Evolutionary conservation across 805 yeast genomes (phyloP).

Genomic region (Yamadazyma sp.): DNA sequence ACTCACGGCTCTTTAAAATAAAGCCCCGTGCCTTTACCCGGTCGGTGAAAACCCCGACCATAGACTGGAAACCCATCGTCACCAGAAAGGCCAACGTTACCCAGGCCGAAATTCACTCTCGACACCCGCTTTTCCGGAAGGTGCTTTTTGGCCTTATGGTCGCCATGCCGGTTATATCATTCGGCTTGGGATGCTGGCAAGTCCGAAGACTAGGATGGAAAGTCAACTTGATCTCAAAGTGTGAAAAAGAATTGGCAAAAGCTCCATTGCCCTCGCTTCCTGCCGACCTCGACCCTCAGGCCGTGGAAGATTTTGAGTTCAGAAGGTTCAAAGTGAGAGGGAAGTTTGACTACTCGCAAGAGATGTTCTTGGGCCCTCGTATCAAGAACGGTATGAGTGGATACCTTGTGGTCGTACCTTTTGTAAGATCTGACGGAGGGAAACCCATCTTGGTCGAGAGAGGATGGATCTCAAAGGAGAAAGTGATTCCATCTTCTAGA

Average conservation of each 20-base stretch:
- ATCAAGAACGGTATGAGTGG: slow-evolving; percentile 68
- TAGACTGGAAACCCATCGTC: slow-evolving; percentile 83
- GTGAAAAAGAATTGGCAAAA: slow-evolving; percentile 78
- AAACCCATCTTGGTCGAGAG: slow-evolving; percentile 79
- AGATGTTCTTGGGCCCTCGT: slow-evolving; percentile 90
- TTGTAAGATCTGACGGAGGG: slow-evolving; percentile 71
- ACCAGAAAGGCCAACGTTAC: slow-evolving; percentile 40
- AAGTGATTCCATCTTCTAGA: slow-evolving; percentile 54
- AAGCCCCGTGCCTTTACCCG: slow-evolving; percentile 16
- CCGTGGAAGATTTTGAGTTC: slow-evolving; percentile 74
- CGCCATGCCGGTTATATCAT: slow-evolving; percentile 85
- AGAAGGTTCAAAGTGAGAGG: slow-evolving; percentile 79
- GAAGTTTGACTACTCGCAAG: slow-evolving; percentile 77
- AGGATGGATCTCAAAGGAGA: slow-evolving; percentile 85
- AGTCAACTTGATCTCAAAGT: slow-evolving; percentile 71
- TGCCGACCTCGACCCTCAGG: slow-evolving; percentile 58
- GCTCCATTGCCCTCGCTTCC: slow-evolving; percentile 72
- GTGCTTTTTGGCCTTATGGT: slow-evolving; percentile 47
- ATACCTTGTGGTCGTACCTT: slow-evolving; percentile 77
- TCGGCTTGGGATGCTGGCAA: slow-evolving; percentile 93
- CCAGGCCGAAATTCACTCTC: slow-evolving; percentile 39
- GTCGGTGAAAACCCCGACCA: slow-evolving; percentile 58
- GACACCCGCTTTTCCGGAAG: slow-evolving; percentile 36
- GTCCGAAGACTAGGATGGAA: slow-evolving; percentile 85
- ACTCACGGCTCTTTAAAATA: slow-evolving; percentile 2